A percentile compares a stretch with the other conserved stretches of the same genome.
Conservation (phyloP, 805 yeast genomes). For the Candida palmyrensis region DNA sequence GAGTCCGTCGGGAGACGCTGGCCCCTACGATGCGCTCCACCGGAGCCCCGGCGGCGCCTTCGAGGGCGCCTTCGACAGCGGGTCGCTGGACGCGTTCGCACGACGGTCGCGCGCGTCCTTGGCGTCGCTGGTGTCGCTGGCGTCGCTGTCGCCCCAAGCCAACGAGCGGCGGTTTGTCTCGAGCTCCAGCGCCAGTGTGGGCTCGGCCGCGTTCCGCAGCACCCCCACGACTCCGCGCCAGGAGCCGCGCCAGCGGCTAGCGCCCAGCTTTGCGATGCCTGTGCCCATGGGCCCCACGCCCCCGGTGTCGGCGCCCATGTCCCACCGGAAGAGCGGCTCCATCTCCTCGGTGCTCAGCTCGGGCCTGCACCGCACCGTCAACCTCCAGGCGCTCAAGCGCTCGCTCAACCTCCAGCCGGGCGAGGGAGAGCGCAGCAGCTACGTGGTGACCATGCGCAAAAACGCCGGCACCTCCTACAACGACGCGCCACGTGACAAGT, state of each 20-base stretch:
- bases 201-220: constrained; percentile 1
- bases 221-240: not conserved
- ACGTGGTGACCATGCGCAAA: constrained; percentile 40
- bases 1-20: not conserved
- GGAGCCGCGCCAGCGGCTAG: not conserved
- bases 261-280: not conserved
- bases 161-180: too few species aligned
- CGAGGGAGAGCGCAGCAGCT: constrained; percentile 48
- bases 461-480: constrained; percentile 46
- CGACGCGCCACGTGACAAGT: constrained; percentile 40
- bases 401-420: constrained; percentile 36
- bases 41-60: not conserved
- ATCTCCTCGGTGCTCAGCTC: constrained; percentile 32
- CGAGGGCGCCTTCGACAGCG: not conserved
- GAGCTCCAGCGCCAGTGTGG: too few species aligned
- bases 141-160: too few species aligned
- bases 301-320: not conserved
- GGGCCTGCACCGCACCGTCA: constrained; percentile 29
- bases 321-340: constrained; percentile 22
- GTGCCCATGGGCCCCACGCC: not conserved
- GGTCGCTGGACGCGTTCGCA: not conserved
- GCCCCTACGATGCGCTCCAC: constrained; percentile 1
- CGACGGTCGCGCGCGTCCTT: too few species aligned
- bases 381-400: constrained; percentile 32
- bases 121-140: too few species aligned